Evolutionary conservation across 495 filamentous ascomycete genomes (phyloP).

Genomic region (Astrothelium subdiscretum): DNA sequence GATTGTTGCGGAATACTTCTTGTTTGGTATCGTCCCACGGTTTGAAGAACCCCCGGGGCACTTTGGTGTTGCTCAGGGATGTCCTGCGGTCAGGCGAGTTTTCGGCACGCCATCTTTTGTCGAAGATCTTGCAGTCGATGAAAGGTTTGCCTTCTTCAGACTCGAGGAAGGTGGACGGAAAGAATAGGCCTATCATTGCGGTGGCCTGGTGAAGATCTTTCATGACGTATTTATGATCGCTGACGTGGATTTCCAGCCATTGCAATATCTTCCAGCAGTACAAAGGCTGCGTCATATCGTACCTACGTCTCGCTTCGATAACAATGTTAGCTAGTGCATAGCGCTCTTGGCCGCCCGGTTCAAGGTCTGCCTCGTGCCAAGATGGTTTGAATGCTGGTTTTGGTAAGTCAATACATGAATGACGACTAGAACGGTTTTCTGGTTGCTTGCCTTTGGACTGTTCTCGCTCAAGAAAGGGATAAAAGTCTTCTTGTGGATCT

Average conservation of each 20-base stretch:
- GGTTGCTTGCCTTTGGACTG: constrained; percentile 23
- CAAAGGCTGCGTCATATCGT: constrained; percentile 4
- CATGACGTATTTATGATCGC: constrained; percentile 30
- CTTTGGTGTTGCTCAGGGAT: constrained; percentile 24
- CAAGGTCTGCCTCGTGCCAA: constrained; percentile 35
- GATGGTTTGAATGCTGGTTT: constrained; percentile 34
- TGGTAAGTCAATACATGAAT: no score
- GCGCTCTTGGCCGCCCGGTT: constrained; percentile 27
- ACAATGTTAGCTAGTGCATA: constrained; percentile 27
- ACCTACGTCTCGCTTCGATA: constrained; percentile 22
- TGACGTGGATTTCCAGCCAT: constrained; percentile 19
- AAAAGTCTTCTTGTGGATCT: constrained; percentile 10
- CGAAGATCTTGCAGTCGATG: constrained; percentile 29
- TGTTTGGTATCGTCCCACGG: constrained; percentile 24
- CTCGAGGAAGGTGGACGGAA: constrained; percentile 27
- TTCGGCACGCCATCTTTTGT: constrained; percentile 28
- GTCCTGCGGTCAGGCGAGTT: constrained; percentile 25
- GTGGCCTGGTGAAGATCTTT: constrained; percentile 32
- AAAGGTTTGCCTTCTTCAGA: constrained; percentile 23
- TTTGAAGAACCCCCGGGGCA: constrained; percentile 29
- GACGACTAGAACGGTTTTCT: no score
- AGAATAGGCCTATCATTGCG: constrained; percentile 33
- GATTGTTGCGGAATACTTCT: constrained; percentile 11
- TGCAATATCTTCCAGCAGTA: constrained; percentile 2
- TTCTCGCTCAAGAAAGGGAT: constrained; percentile 25